Evolutionary conservation across 139 green algal species (phyloP).

Genomic region (Spirogloea muscicola): DNA sequence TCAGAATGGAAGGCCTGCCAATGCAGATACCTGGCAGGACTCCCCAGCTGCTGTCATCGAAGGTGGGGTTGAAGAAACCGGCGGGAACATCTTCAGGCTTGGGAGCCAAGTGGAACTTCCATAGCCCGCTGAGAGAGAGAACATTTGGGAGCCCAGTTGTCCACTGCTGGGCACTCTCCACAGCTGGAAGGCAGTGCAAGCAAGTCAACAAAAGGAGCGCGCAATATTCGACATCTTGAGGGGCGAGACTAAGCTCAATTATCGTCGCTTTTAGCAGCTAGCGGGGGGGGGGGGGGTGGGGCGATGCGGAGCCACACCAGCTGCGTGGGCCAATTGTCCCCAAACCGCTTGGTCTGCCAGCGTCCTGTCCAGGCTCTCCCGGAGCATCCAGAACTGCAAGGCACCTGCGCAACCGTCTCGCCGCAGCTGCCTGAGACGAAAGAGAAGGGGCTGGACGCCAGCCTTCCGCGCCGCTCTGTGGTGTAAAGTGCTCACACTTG

Average conservation of each 20-base stretch:
- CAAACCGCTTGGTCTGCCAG: neutral
- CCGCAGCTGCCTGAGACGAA: too few species aligned
- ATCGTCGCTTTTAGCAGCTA: neutral
- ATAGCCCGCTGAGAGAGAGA: conserved; percentile 32
- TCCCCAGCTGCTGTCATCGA: conserved; percentile 24
- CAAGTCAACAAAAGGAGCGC: too few species aligned
- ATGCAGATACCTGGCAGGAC: conserved; percentile 52
- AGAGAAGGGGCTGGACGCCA: too few species aligned
- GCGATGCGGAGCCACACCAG: neutral
- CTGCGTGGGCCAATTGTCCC: neutral
- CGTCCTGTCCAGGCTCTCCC: neutral
- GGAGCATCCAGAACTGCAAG: too few species aligned
- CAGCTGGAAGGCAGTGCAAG: too few species aligned
- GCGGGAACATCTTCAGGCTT: conserved; percentile 38
- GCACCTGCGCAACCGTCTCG: too few species aligned
- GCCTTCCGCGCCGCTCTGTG: too few species aligned
- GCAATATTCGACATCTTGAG: too few species aligned
- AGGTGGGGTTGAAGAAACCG: conserved; percentile 18
- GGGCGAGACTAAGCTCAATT: neutral
- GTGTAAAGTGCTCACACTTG: too few species aligned
- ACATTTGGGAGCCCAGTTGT: conserved; percentile 14
- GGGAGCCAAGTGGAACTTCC: conserved; percentile 35
- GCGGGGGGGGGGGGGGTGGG: neutral
- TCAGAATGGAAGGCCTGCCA: too few species aligned
- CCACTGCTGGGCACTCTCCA: conserved; percentile 36